Percentiles rank a stretch among this genome's conserved stretches.
phyloP scores from a whole-genome alignment of 2,329 filamentous ascomycete species.

The Venturia asperata region DNA sequence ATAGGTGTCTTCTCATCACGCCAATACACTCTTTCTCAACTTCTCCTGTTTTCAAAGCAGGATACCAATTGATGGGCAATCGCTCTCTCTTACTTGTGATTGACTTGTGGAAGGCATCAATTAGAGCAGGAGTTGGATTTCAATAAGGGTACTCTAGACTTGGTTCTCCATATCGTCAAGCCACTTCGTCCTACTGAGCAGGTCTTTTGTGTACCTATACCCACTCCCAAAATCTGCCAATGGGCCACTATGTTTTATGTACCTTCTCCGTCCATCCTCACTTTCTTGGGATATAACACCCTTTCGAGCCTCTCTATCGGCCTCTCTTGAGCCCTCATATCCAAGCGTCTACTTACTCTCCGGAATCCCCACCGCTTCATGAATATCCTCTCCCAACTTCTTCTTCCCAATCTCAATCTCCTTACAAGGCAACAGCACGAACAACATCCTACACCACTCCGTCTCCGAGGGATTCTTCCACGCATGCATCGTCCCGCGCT shows the following conservation, averaged over 20 bases:
- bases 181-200: not conserved
- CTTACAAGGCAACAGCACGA: constrained; percentile 20
- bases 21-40: not conserved
- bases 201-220: not conserved
- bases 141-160: not conserved
- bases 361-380: not conserved
- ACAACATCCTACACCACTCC: constrained; percentile 22
- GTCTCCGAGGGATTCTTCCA: constrained; percentile 20
- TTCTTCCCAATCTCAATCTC: constrained; percentile 18
- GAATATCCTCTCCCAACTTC: constrained; percentile 20
- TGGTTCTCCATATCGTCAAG: not conserved
- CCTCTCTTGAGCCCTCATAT: not conserved
- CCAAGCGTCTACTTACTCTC: not conserved
- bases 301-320: not conserved
- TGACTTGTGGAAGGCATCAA: not conserved
- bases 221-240: not conserved
- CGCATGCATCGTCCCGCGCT: constrained; percentile 34
- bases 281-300: not conserved
- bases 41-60: not conserved
- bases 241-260: not conserved
- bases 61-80: too few relatives aligned
- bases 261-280: not conserved
- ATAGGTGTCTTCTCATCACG: not conserved
- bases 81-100: too few relatives aligned
- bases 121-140: too few relatives aligned